Conservation (phyloP, 257 asterid species). For the Solanum habrochaites region DNA sequence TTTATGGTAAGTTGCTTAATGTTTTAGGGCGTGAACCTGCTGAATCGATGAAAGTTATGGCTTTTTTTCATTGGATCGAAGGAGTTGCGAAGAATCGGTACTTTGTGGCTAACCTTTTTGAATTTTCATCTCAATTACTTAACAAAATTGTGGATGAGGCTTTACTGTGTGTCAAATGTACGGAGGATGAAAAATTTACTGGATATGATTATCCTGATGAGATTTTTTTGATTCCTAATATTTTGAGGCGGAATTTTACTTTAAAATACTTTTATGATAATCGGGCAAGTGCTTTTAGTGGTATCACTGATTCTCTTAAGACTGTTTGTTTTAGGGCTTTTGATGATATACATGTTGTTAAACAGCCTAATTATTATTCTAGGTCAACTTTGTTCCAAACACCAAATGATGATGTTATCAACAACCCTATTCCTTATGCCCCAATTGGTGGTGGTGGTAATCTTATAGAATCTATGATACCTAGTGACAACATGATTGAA, state of each 20-base stretch:
- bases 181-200: conserved; percentile 10
- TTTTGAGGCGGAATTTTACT: background rate
- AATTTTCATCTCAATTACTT: conserved; percentile 18
- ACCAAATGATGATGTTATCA: background rate
- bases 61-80: conserved; percentile 54
- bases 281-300: background rate
- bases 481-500: background rate
- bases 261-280: background rate
- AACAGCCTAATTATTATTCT: background rate
- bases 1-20: conserved; percentile 19
- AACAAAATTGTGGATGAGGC: conserved; percentile 32
- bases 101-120: conserved; percentile 15
- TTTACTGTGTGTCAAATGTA: conserved; percentile 21
- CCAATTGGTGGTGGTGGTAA: background rate
- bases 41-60: conserved; percentile 42
- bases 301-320: background rate
- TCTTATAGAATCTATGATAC: background rate
- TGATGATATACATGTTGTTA: conserved; percentile 16
- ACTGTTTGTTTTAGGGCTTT: conserved; percentile 6
- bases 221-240: background rate
- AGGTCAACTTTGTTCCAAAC: background rate
- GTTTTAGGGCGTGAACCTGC: conserved; percentile 34
- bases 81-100: background rate
- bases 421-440: background rate
- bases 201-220: background rate